Evolutionary conservation across 352 stramenopile genomes (phyloP), one percentile per base, ranked within the genome.

Genomic region (Phytophthora crassamura): DNA sequence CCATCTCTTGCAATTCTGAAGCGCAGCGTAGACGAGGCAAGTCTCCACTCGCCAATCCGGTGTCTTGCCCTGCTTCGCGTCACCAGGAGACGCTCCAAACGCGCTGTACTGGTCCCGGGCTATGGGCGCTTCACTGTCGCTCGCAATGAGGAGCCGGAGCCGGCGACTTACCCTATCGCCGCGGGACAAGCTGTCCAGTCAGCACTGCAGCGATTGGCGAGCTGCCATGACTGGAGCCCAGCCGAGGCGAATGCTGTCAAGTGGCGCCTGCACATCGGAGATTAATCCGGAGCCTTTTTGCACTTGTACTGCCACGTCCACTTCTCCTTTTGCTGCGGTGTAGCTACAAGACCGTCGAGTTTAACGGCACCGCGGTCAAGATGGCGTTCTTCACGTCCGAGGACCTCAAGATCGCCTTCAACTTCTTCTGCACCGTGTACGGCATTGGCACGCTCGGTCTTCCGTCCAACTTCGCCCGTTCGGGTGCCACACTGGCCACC

Each of bases 341-440:
- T 40, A 14, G 38, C 45, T 53, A 54, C 28, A 45, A 67, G 57
- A 67, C 64, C 36, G 42, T 32, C 57, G 3, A 40, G 39, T 64
- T 58, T 51, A 64, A 69, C 48, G n/a, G n/a, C n/a, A 67, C 20
- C 28, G 34, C 55, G n/a, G 32, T n/a, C 46, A 62, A n/a, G 5
- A 82, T 87, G 74, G 57, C 77, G 58, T 80, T 74, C 49, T 84
- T 89, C 60, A 89, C 77, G 15, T 53, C 62, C n/a, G 81, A 90
- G 41, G 80, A 89, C 57, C 49, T 81, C 46, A 90, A 90, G 55
- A 87, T 84, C 52, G 67, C 67, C 32, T 86, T 86, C 64, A 86
- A 82, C 64, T 82, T 86, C 69, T 83, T 86, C 60, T 90, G 81
- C 58, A 82, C 72, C 41, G 77, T 90, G 30, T 90, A 86, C 40